These are phyloP conservation scores for Kodamaea alishanica DNA, from an alignment of 1,139 yeast genomes.

Conservation along the genomic window DNA sequence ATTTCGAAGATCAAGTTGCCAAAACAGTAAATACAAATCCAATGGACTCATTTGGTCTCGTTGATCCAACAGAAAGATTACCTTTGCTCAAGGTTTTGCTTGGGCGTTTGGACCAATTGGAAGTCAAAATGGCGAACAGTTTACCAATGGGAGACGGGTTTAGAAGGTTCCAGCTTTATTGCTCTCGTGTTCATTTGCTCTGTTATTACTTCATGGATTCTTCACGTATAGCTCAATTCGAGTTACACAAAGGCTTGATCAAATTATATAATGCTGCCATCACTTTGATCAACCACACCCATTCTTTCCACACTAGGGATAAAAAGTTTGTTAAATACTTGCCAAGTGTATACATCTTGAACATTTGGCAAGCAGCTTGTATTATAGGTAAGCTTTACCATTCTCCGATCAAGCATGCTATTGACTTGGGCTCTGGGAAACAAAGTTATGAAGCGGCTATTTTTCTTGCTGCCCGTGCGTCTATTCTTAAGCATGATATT, in stretches of 20 bases:
- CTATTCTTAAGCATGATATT: slow-evolving; percentile 86
- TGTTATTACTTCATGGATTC: slow-evolving; percentile 80
- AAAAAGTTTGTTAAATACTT: slow-evolving; percentile 66
- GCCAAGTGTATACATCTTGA: slow-evolving; percentile 78
- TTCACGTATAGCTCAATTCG: slow-evolving; percentile 50
- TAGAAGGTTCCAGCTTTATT: slow-evolving; percentile 62
- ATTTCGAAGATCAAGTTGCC: slow-evolving; percentile 81
- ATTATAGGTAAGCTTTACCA: slow-evolving; percentile 75
- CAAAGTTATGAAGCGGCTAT: slow-evolving; percentile 69
- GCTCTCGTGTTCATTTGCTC: slow-evolving; percentile 73
- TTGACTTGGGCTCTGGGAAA: slow-evolving; percentile 73
- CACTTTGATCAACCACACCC: slow-evolving; percentile 64
- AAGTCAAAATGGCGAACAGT: slow-evolving; percentile 41
- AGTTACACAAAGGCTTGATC: slow-evolving; percentile 70
- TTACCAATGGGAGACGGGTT: slow-evolving; percentile 51
- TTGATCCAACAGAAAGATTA: slow-evolving; percentile 64
- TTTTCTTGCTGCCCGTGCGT: slow-evolving; percentile 68
- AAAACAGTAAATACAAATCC: slow-evolving; percentile 73
- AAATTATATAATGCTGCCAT: slow-evolving; percentile 77
- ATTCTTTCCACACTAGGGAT: slow-evolving; percentile 56
- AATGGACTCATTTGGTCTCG: slow-evolving; percentile 62
- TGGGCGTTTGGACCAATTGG: slow-evolving; percentile 72
- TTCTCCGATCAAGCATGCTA: slow-evolving; percentile 60
- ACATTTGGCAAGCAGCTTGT: slow-evolving; percentile 89
- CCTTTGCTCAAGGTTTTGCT: slow-evolving; percentile 70